These are phyloP conservation scores for Yarrowia porcina DNA, from an alignment of 805 yeast genomes.

Conservation along the genomic window DNA sequence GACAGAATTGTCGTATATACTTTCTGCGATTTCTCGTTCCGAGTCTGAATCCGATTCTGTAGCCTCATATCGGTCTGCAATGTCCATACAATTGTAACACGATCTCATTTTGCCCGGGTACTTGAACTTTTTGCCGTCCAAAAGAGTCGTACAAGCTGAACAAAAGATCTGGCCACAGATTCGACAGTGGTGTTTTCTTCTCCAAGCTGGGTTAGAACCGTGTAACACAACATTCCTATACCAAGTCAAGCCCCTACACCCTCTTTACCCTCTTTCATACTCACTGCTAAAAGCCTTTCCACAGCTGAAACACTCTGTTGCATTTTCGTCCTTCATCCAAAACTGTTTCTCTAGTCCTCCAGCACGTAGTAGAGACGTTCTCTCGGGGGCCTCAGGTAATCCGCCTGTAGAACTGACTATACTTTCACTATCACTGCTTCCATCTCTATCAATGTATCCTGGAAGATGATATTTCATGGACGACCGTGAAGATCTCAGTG, in stretches of 20 bases:
- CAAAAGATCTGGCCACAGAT: conserved; percentile 96
- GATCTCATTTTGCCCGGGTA: conserved; percentile 69
- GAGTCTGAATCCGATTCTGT: conserved; percentile 23
- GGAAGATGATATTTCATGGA: conserved; percentile 20
- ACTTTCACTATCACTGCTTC: conserved; percentile 34
- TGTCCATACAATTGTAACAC: conserved; percentile 65
- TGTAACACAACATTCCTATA: no score
- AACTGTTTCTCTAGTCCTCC: conserved; percentile 62
- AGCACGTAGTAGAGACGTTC: conserved; percentile 27
- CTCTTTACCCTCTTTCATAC: not conserved
- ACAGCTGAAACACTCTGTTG: conserved; percentile 82
- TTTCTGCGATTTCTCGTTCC: conserved; percentile 14
- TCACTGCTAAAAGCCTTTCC: conserved; percentile 57
- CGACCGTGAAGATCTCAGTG: conserved; percentile 10
- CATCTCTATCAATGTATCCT: conserved; percentile 29
- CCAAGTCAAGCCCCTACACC: not conserved
- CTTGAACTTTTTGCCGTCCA: conserved; percentile 63
- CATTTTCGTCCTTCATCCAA: conserved; percentile 96
- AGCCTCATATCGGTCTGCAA: conserved; percentile 58
- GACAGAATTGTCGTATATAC: conserved; percentile 16
- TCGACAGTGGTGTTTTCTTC: conserved; percentile 92
- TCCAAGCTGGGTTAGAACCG: conserved; percentile 54
- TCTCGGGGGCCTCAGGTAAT: conserved; percentile 26
- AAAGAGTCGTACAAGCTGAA: conserved; percentile 69
- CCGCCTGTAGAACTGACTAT: conserved; percentile 29